These are phyloP conservation scores for Fusarium praegraminearum DNA, from an alignment of 2,329 filamentous ascomycete species.

Conservation along the genomic window DNA sequence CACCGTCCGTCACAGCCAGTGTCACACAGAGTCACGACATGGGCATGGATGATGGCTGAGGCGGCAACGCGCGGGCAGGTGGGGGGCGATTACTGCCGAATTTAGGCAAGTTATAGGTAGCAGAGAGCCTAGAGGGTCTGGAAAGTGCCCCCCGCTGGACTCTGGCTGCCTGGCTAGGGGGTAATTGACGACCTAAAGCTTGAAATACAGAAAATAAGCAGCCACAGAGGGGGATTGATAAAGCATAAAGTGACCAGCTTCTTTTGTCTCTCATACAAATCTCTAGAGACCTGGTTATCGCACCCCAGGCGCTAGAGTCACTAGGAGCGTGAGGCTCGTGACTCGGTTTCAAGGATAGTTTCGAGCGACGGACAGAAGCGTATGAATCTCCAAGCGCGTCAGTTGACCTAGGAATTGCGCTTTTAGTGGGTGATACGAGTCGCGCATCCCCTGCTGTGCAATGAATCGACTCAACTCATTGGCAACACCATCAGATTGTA, in stretches of 20 bases:
- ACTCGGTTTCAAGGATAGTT: conserved; percentile 41
- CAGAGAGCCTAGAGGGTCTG: conserved; percentile 12
- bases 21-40: conserved; percentile 42
- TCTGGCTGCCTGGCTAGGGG: conserved; percentile 11
- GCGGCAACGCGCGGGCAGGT: conserved; percentile 39
- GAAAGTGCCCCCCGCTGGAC: conserved; percentile 22
- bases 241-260: neutral
- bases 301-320: conserved; percentile 32
- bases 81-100: conserved; percentile 18
- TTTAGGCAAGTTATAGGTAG: conserved; percentile 18
- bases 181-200: neutral
- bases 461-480: conserved; percentile 11
- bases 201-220: neutral
- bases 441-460: conserved; percentile 22
- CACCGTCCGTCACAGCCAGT: conserved; percentile 40
- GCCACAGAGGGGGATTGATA: rapidly evolving
- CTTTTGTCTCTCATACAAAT: neutral
- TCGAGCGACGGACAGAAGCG: conserved; percentile 21
- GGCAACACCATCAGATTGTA: conserved; percentile 29
- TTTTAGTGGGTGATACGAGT: conserved; percentile 36
- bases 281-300: neutral
- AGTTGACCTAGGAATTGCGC: conserved; percentile 42
- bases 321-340: conserved; percentile 40
- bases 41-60: conserved; percentile 44
- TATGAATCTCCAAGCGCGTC: conserved; percentile 36